Evolutionary conservation across 495 filamentous ascomycete species (phyloP), one percentile per base, ranked within the genome.

Genomic region (Penicillium fimorum): DNA sequence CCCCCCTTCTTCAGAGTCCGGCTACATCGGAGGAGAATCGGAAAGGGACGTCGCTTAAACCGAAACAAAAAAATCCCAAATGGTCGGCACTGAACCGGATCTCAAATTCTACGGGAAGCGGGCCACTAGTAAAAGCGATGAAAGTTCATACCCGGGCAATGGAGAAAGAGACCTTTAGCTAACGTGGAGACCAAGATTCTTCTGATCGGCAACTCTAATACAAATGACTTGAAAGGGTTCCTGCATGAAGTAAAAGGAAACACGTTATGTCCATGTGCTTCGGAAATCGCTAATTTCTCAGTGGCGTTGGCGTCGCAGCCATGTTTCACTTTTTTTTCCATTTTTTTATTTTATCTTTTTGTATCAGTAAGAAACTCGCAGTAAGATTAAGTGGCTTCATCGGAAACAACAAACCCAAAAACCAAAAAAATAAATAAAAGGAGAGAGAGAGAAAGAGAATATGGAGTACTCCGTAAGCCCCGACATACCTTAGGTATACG

Each of bases 141-240:
- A 44, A 35, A 45, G 11, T 53, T 45, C 35, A 49, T 33, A 35
- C 41, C 51, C 30, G 30, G 5, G 37, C 27, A 46, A 17, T 46
- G 32, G n/a, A 20, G 50, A 20, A 54, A 32, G 18, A 32, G 29
- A 47, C 41, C 17, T 50, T 55, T 58, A 60, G 56, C 58, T 64
- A 64, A 62, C 64, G 61, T 64, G 62, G 59, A 55, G 64, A 47
- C 18, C 38, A 47, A 37, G 45, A 57, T 55, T 56, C 57, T 47
- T 60, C 20, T 60, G 59, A 65, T 65, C 65, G 62, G 46, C 65
- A 68, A 65, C 57, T 59, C 48, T 65, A 63, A 60, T 61, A 56
- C 51, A 55, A 38, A 47, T 45, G 46, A 56, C 38, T 13, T 37
- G 46, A 38, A 47, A 50, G 40, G 52, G 59, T 65, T 68, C 65